Conservation (phyloP, 2,329 filamentous ascomycete species). For the Pestalotiopsis sp. region DNA sequence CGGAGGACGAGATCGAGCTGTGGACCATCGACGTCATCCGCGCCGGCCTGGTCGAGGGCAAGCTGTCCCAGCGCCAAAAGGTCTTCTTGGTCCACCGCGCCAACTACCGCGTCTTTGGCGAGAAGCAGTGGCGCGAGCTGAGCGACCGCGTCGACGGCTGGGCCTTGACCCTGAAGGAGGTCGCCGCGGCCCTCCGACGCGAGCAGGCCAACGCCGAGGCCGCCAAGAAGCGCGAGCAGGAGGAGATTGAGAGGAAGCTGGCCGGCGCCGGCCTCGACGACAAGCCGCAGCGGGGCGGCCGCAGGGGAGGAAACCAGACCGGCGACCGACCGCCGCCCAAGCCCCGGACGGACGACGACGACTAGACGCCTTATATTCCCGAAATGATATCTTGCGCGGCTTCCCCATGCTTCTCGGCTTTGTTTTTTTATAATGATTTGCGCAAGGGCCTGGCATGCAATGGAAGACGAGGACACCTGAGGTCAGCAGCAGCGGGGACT, state of each 20-base stretch:
- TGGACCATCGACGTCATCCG: conserved; percentile 99
- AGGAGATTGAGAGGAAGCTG: conserved; percentile 71
- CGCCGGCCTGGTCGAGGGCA: conserved; percentile 92
- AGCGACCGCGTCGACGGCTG: conserved; percentile 89
- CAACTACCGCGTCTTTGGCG: conserved; percentile 94
- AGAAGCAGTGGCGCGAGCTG: conserved; percentile 98
- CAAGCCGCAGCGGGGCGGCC: conserved; percentile 32
- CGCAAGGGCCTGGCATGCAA: neutral
- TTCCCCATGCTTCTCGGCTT: neutral
- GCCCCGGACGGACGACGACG: conserved; percentile 58
- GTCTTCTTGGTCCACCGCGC: conserved; percentile 95
- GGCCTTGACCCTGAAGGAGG: conserved; percentile 78
- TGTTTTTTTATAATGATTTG: neutral
- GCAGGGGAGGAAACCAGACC: conserved; percentile 22
- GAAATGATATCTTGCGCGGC: neutral
- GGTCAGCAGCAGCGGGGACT: neutral
- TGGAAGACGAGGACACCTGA: neutral
- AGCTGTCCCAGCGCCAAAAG: conserved; percentile 88
- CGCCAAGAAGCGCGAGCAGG: conserved; percentile 76
- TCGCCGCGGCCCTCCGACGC: conserved; percentile 75
- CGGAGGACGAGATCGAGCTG: conserved; percentile 85
- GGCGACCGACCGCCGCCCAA: conserved; percentile 35
- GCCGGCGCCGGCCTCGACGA: conserved; percentile 42
- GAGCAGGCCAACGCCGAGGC: conserved; percentile 80
- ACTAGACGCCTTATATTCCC: conserved; percentile 38